phyloP scores from a whole-genome alignment of 441 rosid genomes.

The Croton laevigatus region DNA sequence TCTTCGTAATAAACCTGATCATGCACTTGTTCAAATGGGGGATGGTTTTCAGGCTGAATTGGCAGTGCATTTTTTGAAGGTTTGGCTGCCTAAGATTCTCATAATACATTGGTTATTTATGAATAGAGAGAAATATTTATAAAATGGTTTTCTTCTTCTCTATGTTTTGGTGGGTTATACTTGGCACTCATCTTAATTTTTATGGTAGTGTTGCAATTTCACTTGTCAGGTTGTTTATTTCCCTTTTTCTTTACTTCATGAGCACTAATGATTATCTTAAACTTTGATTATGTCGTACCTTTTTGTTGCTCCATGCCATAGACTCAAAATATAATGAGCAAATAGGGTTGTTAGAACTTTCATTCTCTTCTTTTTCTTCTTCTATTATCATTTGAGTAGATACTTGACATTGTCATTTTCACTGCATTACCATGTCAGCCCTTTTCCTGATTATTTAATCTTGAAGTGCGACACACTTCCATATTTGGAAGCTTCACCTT shows the following conservation, averaged over 20 bases:
- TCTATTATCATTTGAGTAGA: neutral
- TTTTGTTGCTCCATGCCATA: neutral
- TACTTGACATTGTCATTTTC: neutral
- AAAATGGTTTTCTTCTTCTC: too few species aligned
- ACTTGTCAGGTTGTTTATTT: neutral
- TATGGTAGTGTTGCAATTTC: neutral
- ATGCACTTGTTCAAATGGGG: slow-evolving; percentile 98
- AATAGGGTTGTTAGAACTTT: too few species aligned
- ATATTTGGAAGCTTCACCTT: neutral
- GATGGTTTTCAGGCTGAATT: slow-evolving; percentile 98
- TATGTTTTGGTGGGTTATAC: neutral
- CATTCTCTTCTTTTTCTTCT: neutral
- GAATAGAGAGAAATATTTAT: neutral
- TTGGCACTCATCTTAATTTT: neutral
- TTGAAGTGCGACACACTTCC: too few species aligned
- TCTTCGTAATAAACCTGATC: slow-evolving; percentile 96
- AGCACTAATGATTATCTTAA: neutral
- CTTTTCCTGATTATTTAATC: neutral
- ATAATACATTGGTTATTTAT: neutral
- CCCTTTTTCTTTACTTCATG: neutral
- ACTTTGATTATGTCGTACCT: neutral
- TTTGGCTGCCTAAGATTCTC: slow-evolving; percentile 25
- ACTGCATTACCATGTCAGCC: too few species aligned
- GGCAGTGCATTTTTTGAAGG: slow-evolving; percentile 96
- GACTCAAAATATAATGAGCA: too few species aligned